Conservation (phyloP, 306 rosid species). For the Begonia peltatifolia region DNA sequence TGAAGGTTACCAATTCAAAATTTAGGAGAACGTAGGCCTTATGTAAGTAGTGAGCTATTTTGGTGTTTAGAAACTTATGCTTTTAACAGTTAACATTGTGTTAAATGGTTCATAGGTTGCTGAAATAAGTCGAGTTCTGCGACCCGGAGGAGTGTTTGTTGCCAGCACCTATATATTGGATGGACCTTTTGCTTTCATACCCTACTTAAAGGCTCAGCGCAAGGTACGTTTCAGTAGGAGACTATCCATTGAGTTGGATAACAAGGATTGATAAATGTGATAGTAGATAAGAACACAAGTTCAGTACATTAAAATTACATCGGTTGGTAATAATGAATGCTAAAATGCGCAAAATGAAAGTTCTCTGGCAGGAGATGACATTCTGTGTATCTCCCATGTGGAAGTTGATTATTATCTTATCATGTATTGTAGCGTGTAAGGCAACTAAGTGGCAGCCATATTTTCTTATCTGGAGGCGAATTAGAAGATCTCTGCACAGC, state of each 20-base stretch:
- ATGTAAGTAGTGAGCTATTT: too few species aligned
- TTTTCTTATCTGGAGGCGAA: constrained; percentile 48
- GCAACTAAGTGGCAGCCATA: constrained; percentile 38
- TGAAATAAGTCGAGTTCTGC: constrained; percentile 69
- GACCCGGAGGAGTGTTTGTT: constrained; percentile 91
- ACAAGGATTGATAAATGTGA: too few species aligned
- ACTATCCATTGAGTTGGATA: too few species aligned
- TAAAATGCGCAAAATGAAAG: too few species aligned
- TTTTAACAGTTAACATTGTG: not conserved
- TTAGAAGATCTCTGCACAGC: constrained; percentile 69
- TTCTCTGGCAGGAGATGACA: too few species aligned
- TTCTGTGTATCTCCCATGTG: too few species aligned
- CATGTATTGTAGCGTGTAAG: constrained; percentile 23
- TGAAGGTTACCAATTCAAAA: too few species aligned
- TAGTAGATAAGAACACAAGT: too few species aligned
- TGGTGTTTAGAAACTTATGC: not conserved
- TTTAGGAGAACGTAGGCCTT: too few species aligned
- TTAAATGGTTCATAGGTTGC: constrained; percentile 46
- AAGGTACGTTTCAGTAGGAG: constrained; percentile 27
- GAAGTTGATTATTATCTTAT: too few species aligned
- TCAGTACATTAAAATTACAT: too few species aligned
- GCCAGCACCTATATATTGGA: constrained; percentile 67
- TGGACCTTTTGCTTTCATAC: constrained; percentile 43
- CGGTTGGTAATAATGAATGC: too few species aligned
- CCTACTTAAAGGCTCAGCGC: constrained; percentile 31